Base-by-base conservation (phyloP, 192 early-diverging fungal species). In the Pilaira anomala region DNA sequence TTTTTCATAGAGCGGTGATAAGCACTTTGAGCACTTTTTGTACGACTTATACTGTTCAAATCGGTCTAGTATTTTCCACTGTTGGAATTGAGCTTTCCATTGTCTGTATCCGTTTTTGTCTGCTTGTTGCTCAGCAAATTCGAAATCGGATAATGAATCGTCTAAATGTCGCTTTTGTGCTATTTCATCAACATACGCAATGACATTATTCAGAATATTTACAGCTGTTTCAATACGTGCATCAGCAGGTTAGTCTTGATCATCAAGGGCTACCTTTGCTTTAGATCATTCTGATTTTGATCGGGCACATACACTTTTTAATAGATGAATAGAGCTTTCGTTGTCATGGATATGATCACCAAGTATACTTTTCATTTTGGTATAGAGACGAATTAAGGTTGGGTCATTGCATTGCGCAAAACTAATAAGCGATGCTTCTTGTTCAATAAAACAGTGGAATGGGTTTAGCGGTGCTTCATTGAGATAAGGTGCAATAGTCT, bases 121-220 rank as follows among this genome's bases (percentile, higher is more conserved):
- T n/a, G n/a, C n/a, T n/a, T n/a, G n/a, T n/a, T n/a, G n/a, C n/a
- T n/a, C n/a, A 52, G 50, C 50, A 29, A 52, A 29, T 52, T 52
- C 7, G 26, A 52, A 52, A 29, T 52, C 50, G 50, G 50, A 52
- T 16, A 52, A 9, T 52, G 26, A 11, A 52, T 29, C 50, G 9
- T 52, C 50, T 29, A 29, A 52, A 25, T 52, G 50, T 52, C 50
- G 50, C 50, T 52, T 52, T 52, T 52, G 50, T 52, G 50, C 50
- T 52, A 29, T 52, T 52, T 52, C 50, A 52, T 52, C 14, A 25
- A 29, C 50, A 29, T 52, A 29, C 22, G 50, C 50, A 52, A 52
- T 52, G 26, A 28, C 50, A 52, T 8, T 52, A 52, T 52, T 52
- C 26, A 52, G 28, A 52, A 52, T 52, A 25, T 29, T 52, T 52